phyloP scores from a whole-genome alignment of 148 eudicot species.

The Dianthus caryophyllus region DNA sequence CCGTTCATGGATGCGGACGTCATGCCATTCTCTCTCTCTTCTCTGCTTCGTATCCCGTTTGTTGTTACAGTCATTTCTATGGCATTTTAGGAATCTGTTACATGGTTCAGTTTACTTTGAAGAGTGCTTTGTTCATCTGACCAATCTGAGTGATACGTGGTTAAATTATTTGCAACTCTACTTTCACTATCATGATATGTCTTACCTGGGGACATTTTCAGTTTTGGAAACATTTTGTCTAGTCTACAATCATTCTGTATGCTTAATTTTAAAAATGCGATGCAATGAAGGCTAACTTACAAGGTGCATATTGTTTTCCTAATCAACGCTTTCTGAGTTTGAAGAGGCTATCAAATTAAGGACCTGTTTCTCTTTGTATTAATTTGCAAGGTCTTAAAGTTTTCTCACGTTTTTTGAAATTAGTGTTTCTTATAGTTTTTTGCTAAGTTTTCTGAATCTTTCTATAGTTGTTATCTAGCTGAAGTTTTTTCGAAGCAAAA shows the following conservation, averaged over 20 bases:
- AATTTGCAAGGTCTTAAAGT: too few species aligned
- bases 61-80: neutral
- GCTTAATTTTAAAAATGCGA: neutral
- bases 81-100: neutral
- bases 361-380: too few species aligned
- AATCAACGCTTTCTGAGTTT: too few species aligned
- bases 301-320: too few species aligned
- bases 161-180: neutral
- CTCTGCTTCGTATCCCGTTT: neutral
- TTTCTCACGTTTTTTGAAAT: too few species aligned
- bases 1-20: neutral
- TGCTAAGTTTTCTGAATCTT: too few species aligned
- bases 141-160: neutral
- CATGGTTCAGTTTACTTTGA: neutral
- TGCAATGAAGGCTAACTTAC: too few species aligned
- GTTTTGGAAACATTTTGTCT: neutral
- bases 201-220: neutral
- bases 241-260: neutral
- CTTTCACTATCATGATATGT: neutral
- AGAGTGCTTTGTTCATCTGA: neutral
- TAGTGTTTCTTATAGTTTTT: too few species aligned
- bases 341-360: too few species aligned
- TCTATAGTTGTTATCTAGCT: too few species aligned
- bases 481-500: too few species aligned
- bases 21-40: neutral